A percentile compares a stretch with the other conserved stretches of the same genome.
Evolutionary conservation across 1,284 basidiomycete species (phyloP).

Genomic region (Apiotrichum mycotoxinovorans): DNA sequence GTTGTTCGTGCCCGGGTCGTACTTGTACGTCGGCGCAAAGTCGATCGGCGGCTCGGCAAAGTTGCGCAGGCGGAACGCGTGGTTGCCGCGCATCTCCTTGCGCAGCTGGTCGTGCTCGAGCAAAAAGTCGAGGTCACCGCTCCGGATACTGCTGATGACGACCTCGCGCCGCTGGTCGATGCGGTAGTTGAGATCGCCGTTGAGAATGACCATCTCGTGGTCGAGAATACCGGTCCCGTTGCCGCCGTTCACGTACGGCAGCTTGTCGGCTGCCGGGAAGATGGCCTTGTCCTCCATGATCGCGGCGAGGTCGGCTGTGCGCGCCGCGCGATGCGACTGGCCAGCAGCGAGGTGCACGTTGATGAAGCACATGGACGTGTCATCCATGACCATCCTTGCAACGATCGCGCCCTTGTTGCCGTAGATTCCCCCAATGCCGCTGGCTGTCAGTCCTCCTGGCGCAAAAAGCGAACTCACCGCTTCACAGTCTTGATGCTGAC

Average conservation of each 20-base stretch:
- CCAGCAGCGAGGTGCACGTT: constrained; percentile 97
- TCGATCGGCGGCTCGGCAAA: constrained; percentile 79
- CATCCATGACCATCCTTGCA: constrained; percentile 81
- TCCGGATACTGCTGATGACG: constrained; percentile 65
- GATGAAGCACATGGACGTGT: constrained; percentile 87
- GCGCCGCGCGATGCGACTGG: constrained; percentile 71
- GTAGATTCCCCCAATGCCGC: constrained; percentile 86
- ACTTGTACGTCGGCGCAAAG: constrained; percentile 94
- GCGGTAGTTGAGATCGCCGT: constrained; percentile 69
- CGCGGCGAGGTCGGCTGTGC: constrained; percentile 80
- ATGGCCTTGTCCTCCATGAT: constrained; percentile 77
- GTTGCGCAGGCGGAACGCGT: constrained; percentile 73
- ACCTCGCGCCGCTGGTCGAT: constrained; percentile 84
- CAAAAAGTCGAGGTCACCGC: constrained; percentile 64
- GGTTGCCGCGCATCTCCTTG: constrained; percentile 82
- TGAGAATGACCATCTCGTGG: constrained; percentile 87
- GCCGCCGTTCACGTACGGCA: constrained; percentile 81
- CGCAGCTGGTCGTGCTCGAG: constrained; percentile 80
- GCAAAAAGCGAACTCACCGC: constrained; percentile 36
- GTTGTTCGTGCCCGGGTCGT: constrained; percentile 69
- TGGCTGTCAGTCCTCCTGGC: constrained; percentile 11
- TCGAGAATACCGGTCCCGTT: constrained; percentile 92
- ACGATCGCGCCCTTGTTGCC: constrained; percentile 98
- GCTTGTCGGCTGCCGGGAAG: constrained; percentile 58
- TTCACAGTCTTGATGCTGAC: constrained; percentile 76